Evolutionary conservation across 2,329 filamentous ascomycete species (phyloP), one percentile per base, ranked within the genome.

Genomic region (Monosporascus sp.): DNA sequence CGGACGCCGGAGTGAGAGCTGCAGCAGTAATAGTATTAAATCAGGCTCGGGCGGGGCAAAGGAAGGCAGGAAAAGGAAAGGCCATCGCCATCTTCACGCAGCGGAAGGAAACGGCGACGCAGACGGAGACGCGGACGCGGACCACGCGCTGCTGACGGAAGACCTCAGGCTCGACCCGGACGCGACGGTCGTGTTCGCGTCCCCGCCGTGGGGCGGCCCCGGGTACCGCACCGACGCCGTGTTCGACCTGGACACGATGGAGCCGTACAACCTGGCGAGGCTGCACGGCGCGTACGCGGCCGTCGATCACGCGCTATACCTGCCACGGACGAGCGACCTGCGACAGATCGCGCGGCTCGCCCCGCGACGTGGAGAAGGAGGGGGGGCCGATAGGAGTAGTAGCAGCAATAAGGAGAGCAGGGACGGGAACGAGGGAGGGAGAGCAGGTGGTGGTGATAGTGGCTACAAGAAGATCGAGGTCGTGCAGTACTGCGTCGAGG

Each of bases 401-500:
- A 5, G 31, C 31, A 14, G 31, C 14, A 14, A 35, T 5, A 53
- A 44, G 1, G 58, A 72, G 2, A 71, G 72, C 11, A 71, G 72
- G 2, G 65, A 71, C 3, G 68, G 73, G 6, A 74, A 70, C 2
- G 65, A 74, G 52, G 48, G 9, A 9, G 48, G 25, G 15, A 44
- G 17, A 18, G 6, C 17, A 17, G 22, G 48, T 20, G 24, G 35
- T 25, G 24, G 31, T 38, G 20, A 14, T 24, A 18, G 39, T 46
- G 25, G 14, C 24, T 14, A 43, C 39, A 54, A 68, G 24, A 88
- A 87, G 71, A 76, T 90, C 18, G 83, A 87, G 45, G 85, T 93
- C 25, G 83, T 89, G 48, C 94, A 99, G 73, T 97, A 97, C 68
- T 96, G 92, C 66, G 89, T 96, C 74, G 80, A 88, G 62, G 90